phyloP scores from a whole-genome alignment of 805 yeast genomes.

The Pichia pseudocactophila region DNA sequence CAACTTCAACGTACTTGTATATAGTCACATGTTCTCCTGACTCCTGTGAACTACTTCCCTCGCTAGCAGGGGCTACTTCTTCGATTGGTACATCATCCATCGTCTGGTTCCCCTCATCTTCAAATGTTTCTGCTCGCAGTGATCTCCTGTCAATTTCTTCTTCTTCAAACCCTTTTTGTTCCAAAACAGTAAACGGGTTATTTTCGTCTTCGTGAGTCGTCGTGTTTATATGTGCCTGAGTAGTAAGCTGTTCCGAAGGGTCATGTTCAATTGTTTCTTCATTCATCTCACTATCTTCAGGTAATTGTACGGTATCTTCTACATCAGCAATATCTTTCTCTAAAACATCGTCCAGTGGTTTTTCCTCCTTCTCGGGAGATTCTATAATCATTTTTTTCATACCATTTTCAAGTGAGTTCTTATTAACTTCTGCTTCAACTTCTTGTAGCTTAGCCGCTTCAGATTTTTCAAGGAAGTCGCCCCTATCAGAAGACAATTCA shows the following conservation, averaged over 20 bases:
- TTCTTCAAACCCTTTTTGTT: too few species aligned
- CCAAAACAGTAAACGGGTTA: too few species aligned
- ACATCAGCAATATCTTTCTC: neutral
- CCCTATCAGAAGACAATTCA: too few species aligned
- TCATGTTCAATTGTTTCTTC: too few species aligned
- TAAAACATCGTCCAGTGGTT: neutral
- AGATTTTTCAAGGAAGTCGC: too few species aligned
- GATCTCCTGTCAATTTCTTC: too few species aligned
- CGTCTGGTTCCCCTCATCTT: slow-evolving; percentile 2
- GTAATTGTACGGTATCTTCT: neutral
- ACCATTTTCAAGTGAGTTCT: neutral
- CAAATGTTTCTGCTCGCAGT: slow-evolving; percentile 1
- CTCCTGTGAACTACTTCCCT: neutral
- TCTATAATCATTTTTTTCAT: neutral
- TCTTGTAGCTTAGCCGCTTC: neutral
- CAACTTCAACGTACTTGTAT: slow-evolving; percentile 7
- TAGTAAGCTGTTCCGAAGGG: too few species aligned
- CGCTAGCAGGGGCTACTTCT: neutral
- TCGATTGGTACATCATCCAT: neutral
- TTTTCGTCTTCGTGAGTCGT: too few species aligned
- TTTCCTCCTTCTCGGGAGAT: neutral
- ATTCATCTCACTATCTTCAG: too few species aligned
- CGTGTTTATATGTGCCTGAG: too few species aligned
- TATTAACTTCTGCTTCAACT: slow-evolving; percentile 3
- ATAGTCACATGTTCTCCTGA: neutral